Conservation (phyloP, 345 rosid species). For the Trapa bicornis region DNA sequence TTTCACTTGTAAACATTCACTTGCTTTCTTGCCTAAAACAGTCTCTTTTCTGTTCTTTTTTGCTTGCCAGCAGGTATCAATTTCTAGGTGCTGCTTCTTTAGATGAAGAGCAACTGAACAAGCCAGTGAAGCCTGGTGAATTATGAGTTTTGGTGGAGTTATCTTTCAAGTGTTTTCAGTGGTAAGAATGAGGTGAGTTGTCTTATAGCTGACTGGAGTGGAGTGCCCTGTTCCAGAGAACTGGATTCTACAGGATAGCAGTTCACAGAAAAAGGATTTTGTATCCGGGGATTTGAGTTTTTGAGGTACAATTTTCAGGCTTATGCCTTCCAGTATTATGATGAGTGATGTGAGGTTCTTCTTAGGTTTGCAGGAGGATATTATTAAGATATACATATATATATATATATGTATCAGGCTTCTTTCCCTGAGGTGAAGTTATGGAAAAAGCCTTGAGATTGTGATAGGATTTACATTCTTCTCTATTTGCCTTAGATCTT, state of each 20-base stretch:
- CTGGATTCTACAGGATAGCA: constrained; percentile 21
- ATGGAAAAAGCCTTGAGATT: neutral
- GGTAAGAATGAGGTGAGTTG: constrained; percentile 20
- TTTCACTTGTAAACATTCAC: no score
- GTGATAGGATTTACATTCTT: neutral
- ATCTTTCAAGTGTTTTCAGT: neutral
- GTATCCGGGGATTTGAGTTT: constrained; percentile 47
- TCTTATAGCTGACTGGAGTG: constrained; percentile 46
- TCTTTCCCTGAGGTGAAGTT: constrained; percentile 7
- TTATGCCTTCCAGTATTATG: constrained; percentile 23
- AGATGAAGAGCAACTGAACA: no score
- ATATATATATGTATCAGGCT: constrained; percentile 4
- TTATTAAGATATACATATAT: neutral
- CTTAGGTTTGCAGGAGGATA: constrained; percentile 22
- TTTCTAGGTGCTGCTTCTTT: no score
- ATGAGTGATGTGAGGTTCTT: constrained; percentile 51
- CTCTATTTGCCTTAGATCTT: constrained; percentile 3
- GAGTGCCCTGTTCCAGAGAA: constrained; percentile 38
- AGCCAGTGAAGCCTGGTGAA: no score
- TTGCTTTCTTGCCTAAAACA: no score
- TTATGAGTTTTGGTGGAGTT: neutral
- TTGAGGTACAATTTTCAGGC: constrained; percentile 29
- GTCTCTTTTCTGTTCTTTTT: no score
- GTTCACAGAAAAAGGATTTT: constrained; percentile 34
- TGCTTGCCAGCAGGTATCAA: no score